These are phyloP conservation scores for Pueraria montana DNA, from an alignment of 306 rosid genomes.

Conservation along the genomic window DNA sequence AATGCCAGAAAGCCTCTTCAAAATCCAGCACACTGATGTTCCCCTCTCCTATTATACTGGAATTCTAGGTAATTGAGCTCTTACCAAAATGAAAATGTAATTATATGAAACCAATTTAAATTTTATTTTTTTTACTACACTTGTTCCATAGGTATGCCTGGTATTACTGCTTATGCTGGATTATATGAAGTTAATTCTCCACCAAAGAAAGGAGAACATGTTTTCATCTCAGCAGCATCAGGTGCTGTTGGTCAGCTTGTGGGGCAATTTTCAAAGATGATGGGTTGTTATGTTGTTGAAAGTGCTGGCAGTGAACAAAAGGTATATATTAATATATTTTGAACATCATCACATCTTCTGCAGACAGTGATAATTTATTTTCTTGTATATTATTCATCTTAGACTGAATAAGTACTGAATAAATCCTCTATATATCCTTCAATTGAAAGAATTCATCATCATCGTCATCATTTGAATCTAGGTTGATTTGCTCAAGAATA, in stretches of 20 bases:
- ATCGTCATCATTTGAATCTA: background rate
- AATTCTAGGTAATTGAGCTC: slow-evolving; percentile 59
- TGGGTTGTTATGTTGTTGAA: background rate
- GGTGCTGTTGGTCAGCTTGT: too few species aligned
- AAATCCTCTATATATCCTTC: background rate
- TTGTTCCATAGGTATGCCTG: slow-evolving; percentile 42
- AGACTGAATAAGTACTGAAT: background rate
- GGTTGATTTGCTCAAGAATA: slow-evolving; percentile 48
- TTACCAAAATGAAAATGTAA: background rate
- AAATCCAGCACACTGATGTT: slow-evolving; percentile 64
- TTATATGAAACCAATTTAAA: background rate
- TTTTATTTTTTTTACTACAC: background rate
- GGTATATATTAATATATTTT: background rate
- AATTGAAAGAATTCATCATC: background rate
- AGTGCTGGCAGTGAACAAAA: background rate
- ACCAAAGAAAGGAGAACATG: too few species aligned
- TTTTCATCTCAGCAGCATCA: too few species aligned
- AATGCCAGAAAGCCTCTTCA: slow-evolving; percentile 47
- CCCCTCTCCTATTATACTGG: slow-evolving; percentile 73
- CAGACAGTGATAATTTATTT: background rate
- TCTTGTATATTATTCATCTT: background rate
- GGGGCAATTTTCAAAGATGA: background rate
- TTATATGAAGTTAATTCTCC: too few species aligned
- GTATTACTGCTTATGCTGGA: too few species aligned
- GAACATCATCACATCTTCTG: background rate